A percentile compares a stretch with the other conserved stretches of the same genome.
Conservation (phyloP, 2,329 filamentous ascomycete species). For the Didymella glomerata region DNA sequence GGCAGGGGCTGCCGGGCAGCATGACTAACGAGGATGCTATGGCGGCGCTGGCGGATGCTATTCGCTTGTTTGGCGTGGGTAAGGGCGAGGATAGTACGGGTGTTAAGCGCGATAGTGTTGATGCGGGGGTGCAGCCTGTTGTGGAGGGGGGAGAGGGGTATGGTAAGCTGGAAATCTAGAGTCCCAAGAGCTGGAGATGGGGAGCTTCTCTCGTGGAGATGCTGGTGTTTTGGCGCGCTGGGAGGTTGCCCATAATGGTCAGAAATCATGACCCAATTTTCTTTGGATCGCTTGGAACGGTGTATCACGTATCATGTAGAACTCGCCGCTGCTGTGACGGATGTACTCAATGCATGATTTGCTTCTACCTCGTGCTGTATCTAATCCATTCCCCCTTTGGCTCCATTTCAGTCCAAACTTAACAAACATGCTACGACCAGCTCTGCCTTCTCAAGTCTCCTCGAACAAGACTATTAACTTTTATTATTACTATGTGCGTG, state of each 20-base stretch:
- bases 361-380: too few relatives aligned
- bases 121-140: slow-evolving; percentile 40
- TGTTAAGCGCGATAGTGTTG: slow-evolving; percentile 41
- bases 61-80: slow-evolving; percentile 46
- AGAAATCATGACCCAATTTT: neutral
- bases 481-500: too few relatives aligned
- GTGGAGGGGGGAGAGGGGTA: slow-evolving; percentile 47
- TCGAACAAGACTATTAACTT: too few relatives aligned
- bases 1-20: slow-evolving; percentile 43
- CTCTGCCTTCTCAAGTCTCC: too few relatives aligned
- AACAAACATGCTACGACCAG: too few relatives aligned
- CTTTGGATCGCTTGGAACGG: neutral
- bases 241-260: neutral
- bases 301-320: neutral
- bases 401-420: too few relatives aligned
- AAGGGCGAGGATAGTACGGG: slow-evolving; percentile 50
- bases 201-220: too few relatives aligned
- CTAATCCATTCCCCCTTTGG: too few relatives aligned
- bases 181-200: neutral
- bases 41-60: slow-evolving; percentile 45
- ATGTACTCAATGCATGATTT: neutral
- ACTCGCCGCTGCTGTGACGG: neutral
- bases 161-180: slow-evolving; percentile 47
- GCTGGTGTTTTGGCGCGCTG: slow-evolving; percentile 20
- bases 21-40: slow-evolving; percentile 47